Percentiles rank a stretch among this genome's conserved stretches.
These are phyloP conservation scores for Aureoboletus auriporus DNA, from an alignment of 768 basidiomycete genomes.

Conservation along the genomic window DNA sequence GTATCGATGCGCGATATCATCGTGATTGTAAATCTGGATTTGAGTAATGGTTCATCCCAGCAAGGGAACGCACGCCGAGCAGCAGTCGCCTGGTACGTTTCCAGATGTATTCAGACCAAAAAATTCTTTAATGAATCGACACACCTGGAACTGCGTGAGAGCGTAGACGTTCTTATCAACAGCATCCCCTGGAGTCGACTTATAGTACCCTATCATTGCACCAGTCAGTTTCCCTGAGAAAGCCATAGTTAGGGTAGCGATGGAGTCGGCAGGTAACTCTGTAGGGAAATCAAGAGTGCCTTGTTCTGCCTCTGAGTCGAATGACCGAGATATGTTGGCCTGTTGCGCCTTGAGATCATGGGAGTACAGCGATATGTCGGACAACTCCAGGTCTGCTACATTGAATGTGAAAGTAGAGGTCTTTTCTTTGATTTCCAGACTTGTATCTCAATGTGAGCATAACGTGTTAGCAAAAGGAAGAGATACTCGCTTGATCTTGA, in stretches of 20 bases:
- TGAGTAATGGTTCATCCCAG: conserved; percentile 92
- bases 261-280: conserved; percentile 60
- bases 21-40: conserved; percentile 75
- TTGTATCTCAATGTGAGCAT: conserved; percentile 22
- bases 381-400: conserved; percentile 53
- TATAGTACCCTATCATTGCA: conserved; percentile 83
- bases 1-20: conserved; percentile 77
- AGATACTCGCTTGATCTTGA: conserved; percentile 57
- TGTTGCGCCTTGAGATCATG: conserved; percentile 50
- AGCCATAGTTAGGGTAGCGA: conserved; percentile 63
- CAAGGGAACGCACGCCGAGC: conserved; percentile 82
- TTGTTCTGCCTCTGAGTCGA: conserved; percentile 65
- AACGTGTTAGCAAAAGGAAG: not conserved
- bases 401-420: conserved; percentile 67
- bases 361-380: conserved; percentile 52
- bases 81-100: conserved; percentile 61
- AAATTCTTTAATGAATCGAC: conserved; percentile 1
- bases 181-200: conserved; percentile 57
- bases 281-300: conserved; percentile 55
- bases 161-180: conserved; percentile 65
- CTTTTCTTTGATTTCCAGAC: conserved; percentile 59
- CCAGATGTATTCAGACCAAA: conserved; percentile 1
- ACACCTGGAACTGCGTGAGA: conserved; percentile 86
- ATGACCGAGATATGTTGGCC: conserved; percentile 38
- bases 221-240: conserved; percentile 68